Evolutionary conservation across 1,284 basidiomycete genomes (phyloP).

Genomic region (Bondarzewia mesenterica): DNA sequence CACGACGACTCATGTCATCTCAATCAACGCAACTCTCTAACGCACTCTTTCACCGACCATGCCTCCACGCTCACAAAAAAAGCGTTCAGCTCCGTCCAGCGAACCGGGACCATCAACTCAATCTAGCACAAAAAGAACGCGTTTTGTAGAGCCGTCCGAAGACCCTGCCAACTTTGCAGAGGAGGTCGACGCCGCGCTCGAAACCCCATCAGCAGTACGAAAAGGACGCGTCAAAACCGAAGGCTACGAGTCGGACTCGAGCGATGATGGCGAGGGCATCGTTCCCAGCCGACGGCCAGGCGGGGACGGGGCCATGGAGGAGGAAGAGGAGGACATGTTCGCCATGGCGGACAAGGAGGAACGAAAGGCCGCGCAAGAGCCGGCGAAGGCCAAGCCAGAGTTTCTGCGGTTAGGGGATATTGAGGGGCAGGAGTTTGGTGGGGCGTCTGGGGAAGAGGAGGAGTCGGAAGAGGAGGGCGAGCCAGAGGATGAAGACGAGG

Average conservation of each 20-base stretch:
- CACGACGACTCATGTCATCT: too few species aligned
- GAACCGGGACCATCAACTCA: slow-evolving; percentile 27
- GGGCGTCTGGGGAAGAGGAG: slow-evolving; percentile 39
- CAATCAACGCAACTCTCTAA: too few species aligned
- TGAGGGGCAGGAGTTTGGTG: slow-evolving; percentile 87
- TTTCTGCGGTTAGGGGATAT: slow-evolving; percentile 88
- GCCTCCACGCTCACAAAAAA: slow-evolving; percentile 42
- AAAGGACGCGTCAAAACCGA: slow-evolving; percentile 72
- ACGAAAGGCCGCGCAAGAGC: slow-evolving; percentile 25
- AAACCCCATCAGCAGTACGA: slow-evolving; percentile 47
- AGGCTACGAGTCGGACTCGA: slow-evolving; percentile 92
- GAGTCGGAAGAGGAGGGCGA: slow-evolving; percentile 41
- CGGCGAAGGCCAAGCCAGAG: slow-evolving; percentile 59
- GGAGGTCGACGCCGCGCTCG: slow-evolving; percentile 65
- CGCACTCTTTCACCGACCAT: slow-evolving; percentile 22
- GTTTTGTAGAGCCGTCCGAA: slow-evolving; percentile 71
- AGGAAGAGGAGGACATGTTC: slow-evolving; percentile 90
- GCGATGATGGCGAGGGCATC: slow-evolving; percentile 86
- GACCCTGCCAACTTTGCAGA: slow-evolving; percentile 69
- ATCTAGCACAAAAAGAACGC: slow-evolving; percentile 60
- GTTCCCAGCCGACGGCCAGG: slow-evolving; percentile 66
- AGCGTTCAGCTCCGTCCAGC: slow-evolving; percentile 44
- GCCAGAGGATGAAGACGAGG: slow-evolving; percentile 76
- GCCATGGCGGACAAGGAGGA: slow-evolving; percentile 54
- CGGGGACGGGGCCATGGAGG: slow-evolving; percentile 31